Percentiles rank a stretch among this genome's conserved stretches.
phyloP scores from a whole-genome alignment of 2,329 filamentous ascomycete species.

The Biscogniauxia sp. region DNA sequence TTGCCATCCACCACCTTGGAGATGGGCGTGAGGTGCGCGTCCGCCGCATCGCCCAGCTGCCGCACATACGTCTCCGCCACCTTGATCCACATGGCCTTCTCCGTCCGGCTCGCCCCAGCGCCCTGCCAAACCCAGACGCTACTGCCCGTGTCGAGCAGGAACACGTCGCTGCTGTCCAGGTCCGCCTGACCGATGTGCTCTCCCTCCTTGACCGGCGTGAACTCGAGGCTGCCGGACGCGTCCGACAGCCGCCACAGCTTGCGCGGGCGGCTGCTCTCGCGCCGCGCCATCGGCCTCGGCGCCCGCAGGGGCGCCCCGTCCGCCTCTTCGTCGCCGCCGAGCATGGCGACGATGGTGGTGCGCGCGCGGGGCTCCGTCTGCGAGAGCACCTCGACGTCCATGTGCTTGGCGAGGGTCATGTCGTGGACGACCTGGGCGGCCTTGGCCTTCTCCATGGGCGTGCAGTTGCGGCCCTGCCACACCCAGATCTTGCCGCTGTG shows the following conservation, averaged over 20 bases:
- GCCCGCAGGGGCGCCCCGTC: slow-evolving; percentile 22
- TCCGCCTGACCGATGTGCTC: slow-evolving; percentile 43
- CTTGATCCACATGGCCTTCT: slow-evolving; percentile 60
- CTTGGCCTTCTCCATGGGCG: slow-evolving; percentile 68
- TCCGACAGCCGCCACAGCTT: slow-evolving; percentile 64
- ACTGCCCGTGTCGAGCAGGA: slow-evolving; percentile 57
- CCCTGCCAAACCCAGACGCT: slow-evolving; percentile 68
- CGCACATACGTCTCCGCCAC: slow-evolving; percentile 56
- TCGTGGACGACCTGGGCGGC: slow-evolving; percentile 66
- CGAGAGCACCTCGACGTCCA: slow-evolving; percentile 63
- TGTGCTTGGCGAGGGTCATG: slow-evolving; percentile 60
- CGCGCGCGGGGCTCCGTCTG: slow-evolving; percentile 57
- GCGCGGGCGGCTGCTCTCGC: slow-evolving; percentile 27
- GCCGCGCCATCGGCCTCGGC: slow-evolving; percentile 21
- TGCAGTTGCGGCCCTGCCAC: slow-evolving; percentile 65
- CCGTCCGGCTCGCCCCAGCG: slow-evolving; percentile 51
- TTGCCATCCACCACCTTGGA: slow-evolving; percentile 57
- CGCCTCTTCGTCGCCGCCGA: slow-evolving; percentile 47
- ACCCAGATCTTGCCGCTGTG: slow-evolving; percentile 64
- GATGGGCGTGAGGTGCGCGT: slow-evolving; percentile 47
- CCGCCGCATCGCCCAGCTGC: slow-evolving; percentile 35
- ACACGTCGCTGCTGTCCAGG: slow-evolving; percentile 59
- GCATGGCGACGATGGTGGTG: slow-evolving; percentile 53
- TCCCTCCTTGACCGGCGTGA: slow-evolving; percentile 58
- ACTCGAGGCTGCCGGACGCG: slow-evolving; percentile 54